Base-by-base conservation (phyloP, 331 rosid species). In the Quercus phellos region DNA sequence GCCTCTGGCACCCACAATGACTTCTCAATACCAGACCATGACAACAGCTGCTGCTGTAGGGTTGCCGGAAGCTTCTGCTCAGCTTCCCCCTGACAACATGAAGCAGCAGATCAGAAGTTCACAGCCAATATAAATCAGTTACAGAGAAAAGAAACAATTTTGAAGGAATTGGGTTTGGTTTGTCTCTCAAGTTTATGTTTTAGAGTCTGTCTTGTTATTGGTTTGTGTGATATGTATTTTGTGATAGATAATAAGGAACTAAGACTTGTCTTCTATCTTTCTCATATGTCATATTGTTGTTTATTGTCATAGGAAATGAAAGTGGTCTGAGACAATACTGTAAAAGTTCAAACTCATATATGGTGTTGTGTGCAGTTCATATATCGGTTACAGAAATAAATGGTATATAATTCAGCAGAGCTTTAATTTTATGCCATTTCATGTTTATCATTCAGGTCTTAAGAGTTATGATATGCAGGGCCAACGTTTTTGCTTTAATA, bases 11-110 rank as follows among this genome's bases (percentile, higher is more conserved):
- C 97, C 93, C 26, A 24, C 90, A 56, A 89, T 92, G 92, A 76
- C 91, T 78, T 90, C 97, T 73, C 97, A 93, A 79, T 90, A 95
- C 79, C 98, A 92, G 82, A 88, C 97, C 77, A 92, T 94, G 98
- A 81, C 93, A 4, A 86, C 85, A 24, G 80, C 84, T 0, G 73
- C 88, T 53, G 92, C 85, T 55, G 76, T 78, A 79, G 83, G 64
- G 76, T 51, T 84, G 72, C 89, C 89, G 0, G 98, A 94, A 66
- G 82, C 61, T 75, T 88, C 97, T 38, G 84, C 83, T 38, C 95
- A 90, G 90, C 96, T 74, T 82, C 83, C 96, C 5, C 75, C 88
- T 5, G 97, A 94, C 58, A 87, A 80, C 84, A 60, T 89, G 77
- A 95, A 92, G 89, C 94, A 91, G 87, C 99, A 88, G 89, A 87